Conservation (phyloP, 2,329 filamentous ascomycete species). For the Pyricularia pennisetigena region DNA sequence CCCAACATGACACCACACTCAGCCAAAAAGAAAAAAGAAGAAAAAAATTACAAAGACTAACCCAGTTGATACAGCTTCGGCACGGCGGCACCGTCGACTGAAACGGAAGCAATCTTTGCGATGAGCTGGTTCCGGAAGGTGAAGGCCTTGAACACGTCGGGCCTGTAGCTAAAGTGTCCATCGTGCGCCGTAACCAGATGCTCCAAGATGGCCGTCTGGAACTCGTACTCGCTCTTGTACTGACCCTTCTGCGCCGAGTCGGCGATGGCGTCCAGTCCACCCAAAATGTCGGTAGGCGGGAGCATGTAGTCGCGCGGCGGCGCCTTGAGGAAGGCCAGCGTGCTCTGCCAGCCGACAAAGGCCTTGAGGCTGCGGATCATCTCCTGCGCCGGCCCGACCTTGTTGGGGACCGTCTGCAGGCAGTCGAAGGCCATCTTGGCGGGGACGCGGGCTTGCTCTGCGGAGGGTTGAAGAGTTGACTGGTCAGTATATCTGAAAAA, state of each 20-base stretch:
- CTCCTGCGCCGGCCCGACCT: conserved; percentile 20
- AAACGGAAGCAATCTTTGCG: conserved; percentile 26
- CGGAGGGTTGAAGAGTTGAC: conserved; percentile 12
- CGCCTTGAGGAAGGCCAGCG: conserved; percentile 26
- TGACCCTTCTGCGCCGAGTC: conserved; percentile 19
- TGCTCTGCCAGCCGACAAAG: conserved; percentile 30
- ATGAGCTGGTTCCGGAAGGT: background rate
- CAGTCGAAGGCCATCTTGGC: conserved; percentile 28
- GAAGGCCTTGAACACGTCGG: conserved; percentile 23
- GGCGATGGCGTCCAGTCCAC: conserved; percentile 20
- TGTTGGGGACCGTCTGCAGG: conserved; percentile 14
- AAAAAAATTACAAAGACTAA: background rate
- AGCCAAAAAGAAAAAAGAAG: too few relatives aligned
- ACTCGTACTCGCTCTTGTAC: conserved; percentile 28
- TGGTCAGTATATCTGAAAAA: conserved; percentile 19
- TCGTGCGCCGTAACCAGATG: conserved; percentile 28
- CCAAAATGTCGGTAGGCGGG: conserved; percentile 27
- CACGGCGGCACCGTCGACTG: conserved; percentile 19
- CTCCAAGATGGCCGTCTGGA: conserved; percentile 26
- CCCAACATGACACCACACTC: too few relatives aligned
- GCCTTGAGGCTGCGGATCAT: conserved; percentile 27
- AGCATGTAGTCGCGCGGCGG: conserved; percentile 25
- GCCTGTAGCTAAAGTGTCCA: conserved; percentile 29
- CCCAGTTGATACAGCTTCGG: conserved; percentile 27
- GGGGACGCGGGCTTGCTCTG: conserved; percentile 15